These are phyloP conservation scores for Ganoderma meredithae DNA, from an alignment of 1,284 basidiomycete genomes.

Conservation along the genomic window DNA sequence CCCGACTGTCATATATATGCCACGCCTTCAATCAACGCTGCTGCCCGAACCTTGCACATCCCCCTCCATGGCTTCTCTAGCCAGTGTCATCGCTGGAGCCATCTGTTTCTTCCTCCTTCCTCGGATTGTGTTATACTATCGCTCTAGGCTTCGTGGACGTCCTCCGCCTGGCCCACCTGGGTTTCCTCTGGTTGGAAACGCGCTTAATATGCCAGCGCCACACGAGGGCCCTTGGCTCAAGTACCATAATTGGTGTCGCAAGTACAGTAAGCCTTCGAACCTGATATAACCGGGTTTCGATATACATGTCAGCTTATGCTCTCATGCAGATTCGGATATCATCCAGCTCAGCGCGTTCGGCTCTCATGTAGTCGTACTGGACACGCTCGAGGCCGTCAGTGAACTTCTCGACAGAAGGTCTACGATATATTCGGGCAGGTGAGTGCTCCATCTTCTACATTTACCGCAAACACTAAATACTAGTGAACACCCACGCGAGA, in stretches of 20 bases:
- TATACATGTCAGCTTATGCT: no score
- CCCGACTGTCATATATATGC: no score
- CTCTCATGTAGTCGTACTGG: slow-evolving; percentile 47
- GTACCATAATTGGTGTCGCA: slow-evolving; percentile 23
- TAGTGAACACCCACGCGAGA: no score
- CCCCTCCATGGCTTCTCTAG: background rate
- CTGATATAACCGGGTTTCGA: no score
- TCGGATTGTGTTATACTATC: background rate
- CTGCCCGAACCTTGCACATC: no score
- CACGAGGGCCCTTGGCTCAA: slow-evolving; percentile 27
- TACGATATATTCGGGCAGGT: slow-evolving; percentile 34
- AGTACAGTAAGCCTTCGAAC: slow-evolving; percentile 23
- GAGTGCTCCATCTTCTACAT: background rate
- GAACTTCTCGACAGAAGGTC: slow-evolving; percentile 35
- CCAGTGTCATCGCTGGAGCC: background rate
- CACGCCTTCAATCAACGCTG: no score
- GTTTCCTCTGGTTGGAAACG: slow-evolving; percentile 36
- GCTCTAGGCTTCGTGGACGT: background rate
- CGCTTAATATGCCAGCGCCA: slow-evolving; percentile 32
- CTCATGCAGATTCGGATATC: slow-evolving; percentile 29
- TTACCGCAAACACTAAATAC: no score
- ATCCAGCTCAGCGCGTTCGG: slow-evolving; percentile 32
- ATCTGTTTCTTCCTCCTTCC: background rate
- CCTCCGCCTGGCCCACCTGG: slow-evolving; percentile 35
- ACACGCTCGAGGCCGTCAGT: slow-evolving; percentile 43